Percentiles rank a stretch among this genome's conserved stretches.
phyloP scores from a whole-genome alignment of 164 flowering plant species.

The Stephania japonica region DNA sequence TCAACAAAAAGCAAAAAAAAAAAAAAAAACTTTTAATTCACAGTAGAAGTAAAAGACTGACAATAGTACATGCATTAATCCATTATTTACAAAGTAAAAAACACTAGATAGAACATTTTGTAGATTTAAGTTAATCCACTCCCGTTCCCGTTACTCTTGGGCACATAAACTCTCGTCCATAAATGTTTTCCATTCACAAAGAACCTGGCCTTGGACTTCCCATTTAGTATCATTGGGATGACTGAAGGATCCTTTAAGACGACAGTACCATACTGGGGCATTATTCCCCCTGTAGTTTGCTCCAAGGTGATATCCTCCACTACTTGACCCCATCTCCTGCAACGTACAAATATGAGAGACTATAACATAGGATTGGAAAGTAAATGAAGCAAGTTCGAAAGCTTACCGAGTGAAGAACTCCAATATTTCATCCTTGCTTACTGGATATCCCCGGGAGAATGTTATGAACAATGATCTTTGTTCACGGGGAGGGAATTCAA shows the following conservation, averaged over 20 bases:
- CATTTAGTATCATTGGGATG: not conserved
- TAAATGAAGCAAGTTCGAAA: not conserved
- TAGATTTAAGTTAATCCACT: not conserved
- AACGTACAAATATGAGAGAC: not conserved
- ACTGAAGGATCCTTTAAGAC: not conserved
- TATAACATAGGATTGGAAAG: not conserved
- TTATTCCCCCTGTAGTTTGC: not conserved
- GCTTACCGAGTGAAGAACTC: constrained; percentile 1
- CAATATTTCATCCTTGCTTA: not conserved
- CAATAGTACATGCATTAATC: not conserved
- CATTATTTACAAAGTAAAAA: not conserved
- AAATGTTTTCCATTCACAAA: not conserved
- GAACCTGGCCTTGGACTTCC: not conserved
- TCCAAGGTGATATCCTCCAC: not conserved
- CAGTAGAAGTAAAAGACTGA: not conserved
- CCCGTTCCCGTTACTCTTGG: not conserved
- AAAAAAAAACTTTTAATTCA: too few relatives aligned
- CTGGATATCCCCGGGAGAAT: not conserved
- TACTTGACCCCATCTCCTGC: constrained; percentile 2
- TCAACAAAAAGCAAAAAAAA: too few relatives aligned
- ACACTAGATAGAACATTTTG: not conserved
- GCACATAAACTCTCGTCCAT: not conserved
- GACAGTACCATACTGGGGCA: not conserved
- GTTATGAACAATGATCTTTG: not conserved
- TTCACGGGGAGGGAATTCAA: not conserved